Percentiles rank a stretch among this genome's conserved stretches.
These are phyloP conservation scores for Trypanosoma cruzi DNA, from an alignment of 208 protist genomes.

Conservation along the genomic window DNA sequence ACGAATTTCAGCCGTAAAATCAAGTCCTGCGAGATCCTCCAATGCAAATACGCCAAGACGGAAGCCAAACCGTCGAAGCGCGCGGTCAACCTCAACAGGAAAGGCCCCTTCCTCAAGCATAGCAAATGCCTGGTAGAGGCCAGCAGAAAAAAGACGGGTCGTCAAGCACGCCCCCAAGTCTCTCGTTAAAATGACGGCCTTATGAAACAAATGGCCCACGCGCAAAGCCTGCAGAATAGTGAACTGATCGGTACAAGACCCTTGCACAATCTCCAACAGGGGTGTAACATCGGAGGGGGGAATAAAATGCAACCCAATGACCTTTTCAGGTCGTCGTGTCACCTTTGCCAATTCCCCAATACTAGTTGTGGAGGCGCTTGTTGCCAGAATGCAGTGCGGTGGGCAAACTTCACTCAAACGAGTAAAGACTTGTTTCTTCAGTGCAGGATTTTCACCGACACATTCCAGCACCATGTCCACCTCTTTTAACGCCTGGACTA, in stretches of 20 bases:
- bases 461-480: constrained; percentile 82
- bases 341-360: constrained; percentile 69
- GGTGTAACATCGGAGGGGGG: constrained; percentile 80
- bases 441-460: constrained; percentile 50
- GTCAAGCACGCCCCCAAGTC: constrained; percentile 70
- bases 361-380: constrained; percentile 58
- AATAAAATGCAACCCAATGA: constrained; percentile 89
- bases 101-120: constrained; percentile 88
- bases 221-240: constrained; percentile 55
- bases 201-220: constrained; percentile 58
- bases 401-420: constrained; percentile 67
- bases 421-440: constrained; percentile 79
- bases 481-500: constrained; percentile 38
- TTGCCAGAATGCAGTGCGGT: constrained; percentile 70
- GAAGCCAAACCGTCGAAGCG: constrained; percentile 70
- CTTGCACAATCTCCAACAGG: constrained; percentile 75
- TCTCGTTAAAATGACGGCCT: constrained; percentile 71
- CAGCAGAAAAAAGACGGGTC: constrained; percentile 72
- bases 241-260: constrained; percentile 37
- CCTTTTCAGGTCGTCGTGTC: constrained; percentile 48
- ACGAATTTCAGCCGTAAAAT: constrained; percentile 39
- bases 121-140: constrained; percentile 74
- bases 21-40: constrained; percentile 85
- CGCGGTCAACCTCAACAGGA: constrained; percentile 77
- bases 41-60: constrained; percentile 77